Conservation (phyloP, 2,329 filamentous ascomycete genomes). For the Hypoxylon sp. region DNA sequence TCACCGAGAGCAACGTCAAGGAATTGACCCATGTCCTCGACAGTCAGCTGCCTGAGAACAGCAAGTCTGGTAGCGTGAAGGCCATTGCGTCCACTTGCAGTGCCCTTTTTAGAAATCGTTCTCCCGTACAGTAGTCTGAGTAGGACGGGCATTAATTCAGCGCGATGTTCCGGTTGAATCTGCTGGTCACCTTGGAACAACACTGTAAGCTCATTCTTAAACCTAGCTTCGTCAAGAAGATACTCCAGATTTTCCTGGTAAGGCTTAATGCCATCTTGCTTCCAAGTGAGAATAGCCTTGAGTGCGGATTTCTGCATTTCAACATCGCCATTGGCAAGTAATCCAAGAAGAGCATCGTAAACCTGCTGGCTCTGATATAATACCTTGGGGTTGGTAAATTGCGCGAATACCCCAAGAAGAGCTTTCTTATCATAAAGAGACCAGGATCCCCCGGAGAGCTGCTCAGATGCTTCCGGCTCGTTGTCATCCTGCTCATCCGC, state of each 20-base stretch:
- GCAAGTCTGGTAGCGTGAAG: constrained; percentile 86
- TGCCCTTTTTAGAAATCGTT: constrained; percentile 85
- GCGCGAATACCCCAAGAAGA: constrained; percentile 83
- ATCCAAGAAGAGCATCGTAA: constrained; percentile 78
- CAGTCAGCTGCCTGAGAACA: constrained; percentile 81
- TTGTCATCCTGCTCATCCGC: constrained; percentile 60
- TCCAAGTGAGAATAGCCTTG: constrained; percentile 91
- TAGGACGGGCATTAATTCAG: constrained; percentile 85
- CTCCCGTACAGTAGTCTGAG: constrained; percentile 91
- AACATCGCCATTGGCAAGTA: constrained; percentile 89
- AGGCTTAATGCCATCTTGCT: constrained; percentile 78
- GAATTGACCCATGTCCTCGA: constrained; percentile 83
- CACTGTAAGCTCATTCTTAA: constrained; percentile 93
- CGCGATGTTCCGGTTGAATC: constrained; percentile 80
- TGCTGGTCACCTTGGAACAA: constrained; percentile 83
- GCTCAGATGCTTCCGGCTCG: constrained; percentile 39
- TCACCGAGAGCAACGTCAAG: constrained; percentile 84
- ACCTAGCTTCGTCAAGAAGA: constrained; percentile 89
- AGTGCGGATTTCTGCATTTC: constrained; percentile 90
- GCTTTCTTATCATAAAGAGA: constrained; percentile 85
- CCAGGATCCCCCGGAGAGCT: constrained; percentile 66
- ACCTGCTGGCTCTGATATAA: constrained; percentile 84
- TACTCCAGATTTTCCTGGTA: constrained; percentile 91
- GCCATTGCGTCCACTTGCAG: constrained; percentile 82
- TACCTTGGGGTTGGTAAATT: constrained; percentile 88